These are phyloP conservation scores for Metschnikowia gelsemii DNA, from an alignment of 805 yeast genomes.

Conservation along the genomic window DNA sequence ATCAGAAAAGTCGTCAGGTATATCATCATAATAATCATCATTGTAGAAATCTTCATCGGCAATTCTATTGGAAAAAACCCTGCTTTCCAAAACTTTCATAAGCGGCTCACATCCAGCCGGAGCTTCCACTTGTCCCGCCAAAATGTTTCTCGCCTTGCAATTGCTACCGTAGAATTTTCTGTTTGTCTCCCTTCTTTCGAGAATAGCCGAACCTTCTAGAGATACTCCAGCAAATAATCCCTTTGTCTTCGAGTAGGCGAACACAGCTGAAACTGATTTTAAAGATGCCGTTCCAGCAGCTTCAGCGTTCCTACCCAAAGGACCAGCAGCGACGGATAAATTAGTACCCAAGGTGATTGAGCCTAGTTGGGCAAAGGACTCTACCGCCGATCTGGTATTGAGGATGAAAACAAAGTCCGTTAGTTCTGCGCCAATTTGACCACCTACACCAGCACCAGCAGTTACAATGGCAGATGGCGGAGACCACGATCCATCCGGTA, in stretches of 20 bases:
- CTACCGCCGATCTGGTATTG: constrained; percentile 84
- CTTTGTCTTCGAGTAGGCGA: constrained; percentile 91
- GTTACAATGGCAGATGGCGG: constrained; percentile 95
- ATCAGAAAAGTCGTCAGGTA: constrained; percentile 66
- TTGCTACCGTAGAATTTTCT: constrained; percentile 88
- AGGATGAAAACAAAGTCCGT: constrained; percentile 95
- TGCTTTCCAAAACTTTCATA: constrained; percentile 79
- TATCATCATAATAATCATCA: constrained; percentile 67
- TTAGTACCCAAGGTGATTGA: constrained; percentile 95
- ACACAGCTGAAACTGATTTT: constrained; percentile 83
- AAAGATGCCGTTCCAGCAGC: constrained; percentile 94
- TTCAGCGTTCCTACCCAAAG: constrained; percentile 95
- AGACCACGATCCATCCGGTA: constrained; percentile 96
- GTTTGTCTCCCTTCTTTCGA: constrained; percentile 97
- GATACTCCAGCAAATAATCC: constrained; percentile 98
- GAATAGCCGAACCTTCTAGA: constrained; percentile 89
- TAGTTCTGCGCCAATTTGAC: constrained; percentile 93
- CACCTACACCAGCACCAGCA: constrained; percentile 99
- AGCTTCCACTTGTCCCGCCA: constrained; percentile 84
- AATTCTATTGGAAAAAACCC: constrained; percentile 66
- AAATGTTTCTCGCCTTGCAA: constrained; percentile 83
- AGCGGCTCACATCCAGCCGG: constrained; percentile 90
- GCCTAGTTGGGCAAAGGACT: constrained; percentile 90
- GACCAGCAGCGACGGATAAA: constrained; percentile 95
- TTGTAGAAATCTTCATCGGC: constrained; percentile 53